Conservation (phyloP, 371 early-diverging fungal species). For the Blakeslea trispora region DNA sequence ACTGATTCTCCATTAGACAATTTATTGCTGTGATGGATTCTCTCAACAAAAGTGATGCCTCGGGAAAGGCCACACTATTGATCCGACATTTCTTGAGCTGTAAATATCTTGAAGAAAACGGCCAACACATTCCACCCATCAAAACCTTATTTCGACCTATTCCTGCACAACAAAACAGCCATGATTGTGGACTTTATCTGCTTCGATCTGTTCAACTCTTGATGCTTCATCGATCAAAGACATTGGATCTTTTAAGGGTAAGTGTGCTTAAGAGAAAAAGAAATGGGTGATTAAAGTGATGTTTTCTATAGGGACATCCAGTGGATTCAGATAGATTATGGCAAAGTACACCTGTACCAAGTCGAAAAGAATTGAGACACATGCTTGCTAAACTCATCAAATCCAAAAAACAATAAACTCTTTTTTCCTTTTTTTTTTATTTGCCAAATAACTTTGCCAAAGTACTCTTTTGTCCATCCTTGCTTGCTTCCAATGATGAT, state of each 20-base stretch:
- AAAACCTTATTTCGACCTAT: background rate
- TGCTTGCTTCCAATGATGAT: constrained; percentile 52
- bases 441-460: constrained; percentile 26
- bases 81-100: background rate
- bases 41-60: background rate
- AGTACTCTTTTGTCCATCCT: constrained; percentile 46
- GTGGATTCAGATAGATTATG: background rate
- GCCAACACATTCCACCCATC: background rate
- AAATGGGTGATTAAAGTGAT: no score
- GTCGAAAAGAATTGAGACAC: background rate
- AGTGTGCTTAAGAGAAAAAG: background rate
- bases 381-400: background rate
- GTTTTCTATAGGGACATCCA: background rate
- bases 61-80: background rate
- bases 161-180: background rate
- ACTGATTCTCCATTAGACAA: no score
- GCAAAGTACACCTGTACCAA: background rate
- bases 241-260: background rate
- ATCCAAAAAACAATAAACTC: background rate
- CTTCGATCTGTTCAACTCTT: background rate
- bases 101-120: background rate
- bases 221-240: background rate
- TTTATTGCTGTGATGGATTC: background rate
- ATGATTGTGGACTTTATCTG: background rate
- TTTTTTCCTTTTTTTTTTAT: constrained; percentile 4